Base-by-base conservation (phyloP, 306 rosid genomes). In the Trifolium subterraneum region DNA sequence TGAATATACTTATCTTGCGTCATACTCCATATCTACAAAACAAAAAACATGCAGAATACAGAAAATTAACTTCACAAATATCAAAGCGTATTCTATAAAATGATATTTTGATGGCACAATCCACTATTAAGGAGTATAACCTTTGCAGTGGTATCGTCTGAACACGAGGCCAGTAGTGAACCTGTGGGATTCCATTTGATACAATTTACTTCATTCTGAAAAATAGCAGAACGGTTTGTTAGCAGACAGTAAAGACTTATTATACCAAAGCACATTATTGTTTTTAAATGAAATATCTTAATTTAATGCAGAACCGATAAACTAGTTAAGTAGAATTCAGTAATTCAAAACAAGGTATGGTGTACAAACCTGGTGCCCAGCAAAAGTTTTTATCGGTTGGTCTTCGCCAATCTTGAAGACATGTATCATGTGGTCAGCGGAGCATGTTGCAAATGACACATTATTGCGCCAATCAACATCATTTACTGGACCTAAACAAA, bases 161-260 rank as follows among this genome's bases (percentile, higher is more conserved):
- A 91, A 83, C 98, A 94, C 0, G 98, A 94, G 61, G 98, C 98
- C 83, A 94, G 78, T 74, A 91, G 76, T 56, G 91, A 69, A 70
- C 98, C 98, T 5, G 93, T 84, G 79, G 98, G 98, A 82, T 94
- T 97, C 98, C 98, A 91, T 85, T 94, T 91, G 78, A 94, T 96
- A 84, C 95, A 91, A 81, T 94, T 94, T 54, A 93, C 98, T 86
- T 90, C 97, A 18, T 90, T 94, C 98, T 93, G 82, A 80, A 87
- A 84, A 87, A 84, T 60, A 50, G 73, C 56, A 68, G 55, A 23
- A 78, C 78, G 59, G 22, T 22, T 58, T 25, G 58, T 52, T 33
- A 74, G 52, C 67, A 84, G 81, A 35, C 63, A 59, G 55, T 47
- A 31, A 61, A 74, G 14, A 74, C 42, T 31, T 31, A 22, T 22